Conservation (phyloP, 2,329 filamentous ascomycete genomes). For the Gyromitra esculenta region DNA sequence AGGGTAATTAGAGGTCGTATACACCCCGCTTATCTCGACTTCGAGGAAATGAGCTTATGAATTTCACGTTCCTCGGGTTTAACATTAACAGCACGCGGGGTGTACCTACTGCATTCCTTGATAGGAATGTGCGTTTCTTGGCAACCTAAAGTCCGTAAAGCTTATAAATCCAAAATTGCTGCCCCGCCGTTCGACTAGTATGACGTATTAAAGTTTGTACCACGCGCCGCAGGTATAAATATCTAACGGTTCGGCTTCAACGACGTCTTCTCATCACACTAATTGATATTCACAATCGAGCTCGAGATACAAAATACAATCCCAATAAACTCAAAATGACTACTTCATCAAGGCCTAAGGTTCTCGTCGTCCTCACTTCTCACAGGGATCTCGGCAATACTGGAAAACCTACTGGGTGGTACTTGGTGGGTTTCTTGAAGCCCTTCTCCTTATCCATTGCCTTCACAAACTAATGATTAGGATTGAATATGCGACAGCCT, state of each 20-base stretch:
- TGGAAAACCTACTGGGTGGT: constrained; percentile 74
- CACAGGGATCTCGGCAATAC: constrained; percentile 65
- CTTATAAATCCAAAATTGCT: constrained; percentile 19
- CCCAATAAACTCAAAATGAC: constrained; percentile 29
- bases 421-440: constrained; percentile 65
- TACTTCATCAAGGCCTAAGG: constrained; percentile 63
- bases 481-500: constrained; percentile 60
- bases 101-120: too few species aligned
- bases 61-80: neutral
- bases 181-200: neutral
- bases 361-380: constrained; percentile 77
- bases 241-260: neutral
- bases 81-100: neutral
- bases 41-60: too few species aligned
- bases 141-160: neutral
- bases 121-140: constrained; percentile 13
- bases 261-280: neutral
- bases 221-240: constrained; percentile 10
- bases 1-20: too few species aligned
- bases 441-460: neutral
- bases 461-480: constrained; percentile 43
- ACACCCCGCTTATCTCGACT: too few species aligned
- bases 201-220: constrained; percentile 14
- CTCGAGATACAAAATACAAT: neutral
- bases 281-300: neutral